These are phyloP conservation scores for Xylaria bambusicola DNA, from an alignment of 495 filamentous ascomycete species.

Conservation along the genomic window DNA sequence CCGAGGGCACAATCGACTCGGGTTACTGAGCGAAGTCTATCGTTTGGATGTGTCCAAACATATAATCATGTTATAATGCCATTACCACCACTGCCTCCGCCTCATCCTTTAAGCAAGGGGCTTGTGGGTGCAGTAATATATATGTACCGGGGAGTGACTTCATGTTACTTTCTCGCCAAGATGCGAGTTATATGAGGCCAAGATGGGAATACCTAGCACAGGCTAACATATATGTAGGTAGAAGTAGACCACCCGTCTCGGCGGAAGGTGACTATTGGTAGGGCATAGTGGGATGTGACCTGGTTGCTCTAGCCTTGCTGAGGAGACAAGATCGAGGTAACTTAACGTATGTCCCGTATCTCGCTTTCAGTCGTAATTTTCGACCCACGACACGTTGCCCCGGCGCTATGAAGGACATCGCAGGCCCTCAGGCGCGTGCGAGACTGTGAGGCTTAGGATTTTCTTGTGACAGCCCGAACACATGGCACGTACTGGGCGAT, in stretches of 20 bases:
- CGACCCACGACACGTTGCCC: neutral
- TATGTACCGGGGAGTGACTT: slow-evolving; percentile 2
- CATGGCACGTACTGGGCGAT: neutral
- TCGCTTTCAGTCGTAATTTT: too few relatives aligned
- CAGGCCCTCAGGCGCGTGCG: neutral
- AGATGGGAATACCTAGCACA: neutral
- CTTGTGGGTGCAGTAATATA: too few relatives aligned
- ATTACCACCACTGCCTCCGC: neutral
- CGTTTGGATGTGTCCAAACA: too few relatives aligned
- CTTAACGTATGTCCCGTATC: too few relatives aligned
- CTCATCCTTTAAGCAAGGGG: neutral
- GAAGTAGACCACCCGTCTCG: slow-evolving; percentile 1
- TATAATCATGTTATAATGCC: neutral
- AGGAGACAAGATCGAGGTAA: neutral
- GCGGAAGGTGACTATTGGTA: neutral
- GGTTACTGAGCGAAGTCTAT: neutral
- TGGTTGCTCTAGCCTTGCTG: neutral
- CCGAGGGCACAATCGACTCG: neutral
- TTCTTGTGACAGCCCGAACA: slow-evolving; percentile 1
- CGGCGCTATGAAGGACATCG: neutral
- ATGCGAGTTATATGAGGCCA: neutral
- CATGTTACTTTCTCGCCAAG: slow-evolving; percentile 1
- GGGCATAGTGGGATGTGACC: neutral
- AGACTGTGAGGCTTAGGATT: slow-evolving; percentile 1
- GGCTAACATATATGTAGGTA: neutral